Percentiles rank a stretch among this genome's conserved stretches.
These are phyloP conservation scores for Amanita muscaria DNA, from an alignment of 768 basidiomycete genomes.

Conservation along the genomic window DNA sequence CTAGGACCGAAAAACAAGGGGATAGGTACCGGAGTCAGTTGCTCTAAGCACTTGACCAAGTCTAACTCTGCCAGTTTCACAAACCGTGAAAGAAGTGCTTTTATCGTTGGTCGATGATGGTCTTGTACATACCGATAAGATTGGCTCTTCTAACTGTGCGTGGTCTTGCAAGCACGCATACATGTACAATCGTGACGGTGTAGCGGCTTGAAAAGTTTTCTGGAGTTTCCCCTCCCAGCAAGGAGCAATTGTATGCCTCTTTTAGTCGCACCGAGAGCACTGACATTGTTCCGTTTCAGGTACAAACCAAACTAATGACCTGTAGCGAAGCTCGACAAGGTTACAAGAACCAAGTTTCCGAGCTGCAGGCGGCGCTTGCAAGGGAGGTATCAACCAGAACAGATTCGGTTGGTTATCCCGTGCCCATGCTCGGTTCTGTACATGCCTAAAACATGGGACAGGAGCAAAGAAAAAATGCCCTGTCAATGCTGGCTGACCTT, in stretches of 20 bases:
- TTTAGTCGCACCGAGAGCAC: neutral
- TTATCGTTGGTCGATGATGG: conserved; percentile 84
- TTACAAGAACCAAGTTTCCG: conserved; percentile 39
- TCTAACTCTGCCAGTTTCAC: conserved; percentile 48
- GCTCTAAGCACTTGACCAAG: neutral
- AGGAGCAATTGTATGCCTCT: conserved; percentile 54
- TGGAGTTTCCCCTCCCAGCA: conserved; percentile 94
- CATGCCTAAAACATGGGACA: conserved; percentile 20
- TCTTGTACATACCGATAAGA: conserved; percentile 83
- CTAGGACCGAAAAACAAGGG: conserved; percentile 83
- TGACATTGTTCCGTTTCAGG: conserved; percentile 25
- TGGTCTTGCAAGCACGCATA: conserved; percentile 13
- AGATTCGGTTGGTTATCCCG: conserved; percentile 39
- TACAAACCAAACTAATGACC: conserved; percentile 45
- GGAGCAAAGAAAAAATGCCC: conserved; percentile 46
- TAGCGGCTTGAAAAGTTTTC: conserved; percentile 49
- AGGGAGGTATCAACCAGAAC: conserved; percentile 45
- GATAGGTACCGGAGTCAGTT: conserved; percentile 49
- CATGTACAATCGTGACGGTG: conserved; percentile 15
- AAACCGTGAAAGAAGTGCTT: conserved; percentile 87
- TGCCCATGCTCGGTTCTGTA: neutral
- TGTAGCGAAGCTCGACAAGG: conserved; percentile 37
- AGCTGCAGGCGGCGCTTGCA: conserved; percentile 38
- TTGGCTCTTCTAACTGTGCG: conserved; percentile 90
- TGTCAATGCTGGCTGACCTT: conserved; percentile 40